phyloP scores from a whole-genome alignment of 1,139 yeast genomes.

The Kodamaea suecica region DNA sequence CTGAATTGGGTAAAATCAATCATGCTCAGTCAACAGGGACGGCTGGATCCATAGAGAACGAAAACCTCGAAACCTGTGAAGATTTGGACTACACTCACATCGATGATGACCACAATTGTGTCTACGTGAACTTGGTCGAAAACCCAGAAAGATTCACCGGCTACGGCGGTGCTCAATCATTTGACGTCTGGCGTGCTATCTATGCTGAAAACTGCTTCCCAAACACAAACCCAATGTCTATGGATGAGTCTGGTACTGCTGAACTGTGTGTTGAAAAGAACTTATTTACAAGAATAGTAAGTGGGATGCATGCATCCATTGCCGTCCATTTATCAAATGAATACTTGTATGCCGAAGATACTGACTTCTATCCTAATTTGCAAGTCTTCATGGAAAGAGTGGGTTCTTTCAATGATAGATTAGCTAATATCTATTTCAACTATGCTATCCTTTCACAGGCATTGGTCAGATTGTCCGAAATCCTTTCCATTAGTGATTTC shows the following conservation, averaged over 20 bases:
- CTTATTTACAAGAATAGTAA: conserved; percentile 77
- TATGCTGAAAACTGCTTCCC: conserved; percentile 89
- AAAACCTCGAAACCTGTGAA: conserved; percentile 23
- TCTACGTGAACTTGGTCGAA: conserved; percentile 77
- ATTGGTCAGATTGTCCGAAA: conserved; percentile 55
- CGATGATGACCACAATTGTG: conserved; percentile 62
- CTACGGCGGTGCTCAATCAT: conserved; percentile 88
- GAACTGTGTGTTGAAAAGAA: conserved; percentile 79
- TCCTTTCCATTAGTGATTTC: conserved; percentile 27
- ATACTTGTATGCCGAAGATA: conserved; percentile 67
- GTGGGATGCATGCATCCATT: conserved; percentile 95
- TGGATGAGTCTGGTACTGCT: conserved; percentile 31
- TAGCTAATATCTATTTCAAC: conserved; percentile 87
- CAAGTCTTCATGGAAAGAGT: conserved; percentile 85
- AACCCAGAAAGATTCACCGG: conserved; percentile 98
- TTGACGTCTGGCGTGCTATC: conserved; percentile 89
- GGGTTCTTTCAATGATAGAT: conserved; percentile 83
- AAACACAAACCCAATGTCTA: conserved; percentile 44
- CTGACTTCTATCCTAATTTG: conserved; percentile 80
- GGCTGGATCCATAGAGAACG: conserved; percentile 25
- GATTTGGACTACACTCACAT: conserved; percentile 58
- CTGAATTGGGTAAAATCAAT: conserved; percentile 56
- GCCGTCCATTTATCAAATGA: conserved; percentile 92
- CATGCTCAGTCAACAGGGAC: conserved; percentile 18
- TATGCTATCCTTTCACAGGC: conserved; percentile 86